These are phyloP conservation scores for Sequoiadendron giganteum DNA, from an alignment of 75 land plant species.

Conservation along the genomic window DNA sequence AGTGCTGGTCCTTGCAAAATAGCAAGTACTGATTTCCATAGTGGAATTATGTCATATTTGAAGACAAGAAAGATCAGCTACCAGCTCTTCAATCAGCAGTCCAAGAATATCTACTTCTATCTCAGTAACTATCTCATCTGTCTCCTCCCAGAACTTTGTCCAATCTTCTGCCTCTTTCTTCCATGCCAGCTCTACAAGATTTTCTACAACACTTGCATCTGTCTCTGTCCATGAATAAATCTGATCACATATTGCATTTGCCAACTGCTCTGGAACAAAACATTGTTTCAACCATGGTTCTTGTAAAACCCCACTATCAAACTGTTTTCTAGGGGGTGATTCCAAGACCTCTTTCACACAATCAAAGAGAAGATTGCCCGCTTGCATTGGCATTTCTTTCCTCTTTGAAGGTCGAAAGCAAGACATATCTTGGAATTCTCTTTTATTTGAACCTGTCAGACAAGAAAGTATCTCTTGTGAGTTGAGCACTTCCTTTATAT, in stretches of 20 bases:
- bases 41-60: not conserved
- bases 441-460: not conserved
- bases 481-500: not conserved
- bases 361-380: not conserved
- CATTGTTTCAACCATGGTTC: not conserved
- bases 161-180: slow-evolving; percentile 13
- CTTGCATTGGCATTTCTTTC: slow-evolving; percentile 6
- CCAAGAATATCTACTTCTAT: slow-evolving; percentile 1
- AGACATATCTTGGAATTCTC: not conserved
- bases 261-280: slow-evolving; percentile 2
- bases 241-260: not conserved
- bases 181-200: not conserved
- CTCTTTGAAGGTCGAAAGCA: not conserved
- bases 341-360: slow-evolving; percentile 12
- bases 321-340: slow-evolving; percentile 6
- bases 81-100: slow-evolving; percentile 11
- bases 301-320: not conserved
- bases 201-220: not conserved
- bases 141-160: not conserved
- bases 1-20: not conserved
- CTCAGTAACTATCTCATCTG: slow-evolving; percentile 1
- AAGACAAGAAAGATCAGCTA: slow-evolving; percentile 12
- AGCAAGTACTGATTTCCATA: not conserved
- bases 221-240: slow-evolving; percentile 3
- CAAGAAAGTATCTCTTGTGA: slow-evolving; percentile 4